These are phyloP conservation scores for Eucalyptus victrix DNA, from an alignment of 345 rosid species.

Conservation along the genomic window DNA sequence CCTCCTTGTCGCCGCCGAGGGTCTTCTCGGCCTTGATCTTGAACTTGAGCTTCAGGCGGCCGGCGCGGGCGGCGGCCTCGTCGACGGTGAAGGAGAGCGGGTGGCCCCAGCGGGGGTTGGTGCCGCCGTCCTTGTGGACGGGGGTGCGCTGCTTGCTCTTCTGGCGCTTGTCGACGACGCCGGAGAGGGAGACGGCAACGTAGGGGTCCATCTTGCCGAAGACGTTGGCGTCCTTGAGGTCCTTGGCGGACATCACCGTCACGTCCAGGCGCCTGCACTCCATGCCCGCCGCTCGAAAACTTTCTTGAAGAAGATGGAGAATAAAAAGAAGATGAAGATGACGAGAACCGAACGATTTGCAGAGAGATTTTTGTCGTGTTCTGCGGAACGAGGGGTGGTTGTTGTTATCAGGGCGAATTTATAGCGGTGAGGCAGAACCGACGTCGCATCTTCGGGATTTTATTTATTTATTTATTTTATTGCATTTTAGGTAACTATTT, in stretches of 20 bases:
- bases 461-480: too few relatives aligned
- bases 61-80: constrained; percentile 26
- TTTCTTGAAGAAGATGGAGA: not conserved
- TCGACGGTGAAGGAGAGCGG: constrained; percentile 40
- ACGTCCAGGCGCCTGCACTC: constrained; percentile 47
- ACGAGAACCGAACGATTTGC: not conserved
- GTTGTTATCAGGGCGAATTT: accelerated
- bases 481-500: too few relatives aligned
- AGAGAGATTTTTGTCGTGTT: not conserved
- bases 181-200: not conserved
- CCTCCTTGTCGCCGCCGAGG: constrained; percentile 21
- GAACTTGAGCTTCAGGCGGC: constrained; percentile 16
- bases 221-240: constrained; percentile 40
- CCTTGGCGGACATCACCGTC: constrained; percentile 40
- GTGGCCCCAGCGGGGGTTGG: constrained; percentile 47
- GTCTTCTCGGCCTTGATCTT: constrained; percentile 30
- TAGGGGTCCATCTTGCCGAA: constrained; percentile 56
- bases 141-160: constrained; percentile 9
- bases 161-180: not conserved
- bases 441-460: not conserved
- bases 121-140: constrained; percentile 36
- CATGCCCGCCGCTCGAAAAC: constrained; percentile 3
- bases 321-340: not conserved
- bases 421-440: accelerated
- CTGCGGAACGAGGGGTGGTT: accelerated